Conservation (phyloP, 2,329 filamentous ascomycete genomes). For the Penicillium psychrosexuale region DNA sequence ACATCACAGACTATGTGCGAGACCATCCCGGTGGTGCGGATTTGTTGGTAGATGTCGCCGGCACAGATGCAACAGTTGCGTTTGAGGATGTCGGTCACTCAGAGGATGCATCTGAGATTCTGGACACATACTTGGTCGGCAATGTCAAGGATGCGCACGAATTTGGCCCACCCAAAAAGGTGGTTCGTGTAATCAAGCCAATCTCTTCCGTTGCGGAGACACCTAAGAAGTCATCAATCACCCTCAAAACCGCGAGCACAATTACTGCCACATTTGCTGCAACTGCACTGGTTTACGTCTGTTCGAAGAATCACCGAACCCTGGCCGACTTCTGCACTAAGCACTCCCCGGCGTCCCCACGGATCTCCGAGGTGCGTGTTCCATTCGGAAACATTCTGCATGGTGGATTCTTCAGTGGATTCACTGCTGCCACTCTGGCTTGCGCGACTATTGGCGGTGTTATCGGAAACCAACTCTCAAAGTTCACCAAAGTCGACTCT, state of each 20-base stretch:
- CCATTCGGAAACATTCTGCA: constrained; percentile 2
- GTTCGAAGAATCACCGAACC: constrained; percentile 1
- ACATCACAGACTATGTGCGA: constrained; percentile 57
- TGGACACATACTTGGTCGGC: constrained; percentile 38
- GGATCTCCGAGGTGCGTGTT: background rate
- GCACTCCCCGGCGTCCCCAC: constrained; percentile 3
- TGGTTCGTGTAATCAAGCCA: constrained; percentile 23
- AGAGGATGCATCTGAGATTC: constrained; percentile 44
- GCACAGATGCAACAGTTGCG: constrained; percentile 41
- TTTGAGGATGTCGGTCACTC: constrained; percentile 48
- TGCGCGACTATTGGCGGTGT: constrained; percentile 7
- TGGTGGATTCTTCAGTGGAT: constrained; percentile 24
- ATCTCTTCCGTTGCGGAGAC: background rate
- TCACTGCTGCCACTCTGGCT: constrained; percentile 18
- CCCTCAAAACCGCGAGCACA: constrained; percentile 31
- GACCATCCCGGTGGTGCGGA: constrained; percentile 56
- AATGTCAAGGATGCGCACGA: constrained; percentile 27
- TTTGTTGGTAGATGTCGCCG: constrained; percentile 41
- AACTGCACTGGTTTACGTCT: constrained; percentile 11
- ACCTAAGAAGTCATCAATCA: constrained; percentile 9
- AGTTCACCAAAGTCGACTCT: constrained; percentile 25
- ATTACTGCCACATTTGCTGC: constrained; percentile 11
- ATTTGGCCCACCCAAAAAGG: constrained; percentile 15
- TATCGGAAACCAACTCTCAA: constrained; percentile 15
- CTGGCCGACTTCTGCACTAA: constrained; percentile 1